Percentiles rank a stretch among this genome's conserved stretches.
Evolutionary conservation across 352 stramenopile genomes (phyloP).

Genomic region (Phytophthora pistaciae): DNA sequence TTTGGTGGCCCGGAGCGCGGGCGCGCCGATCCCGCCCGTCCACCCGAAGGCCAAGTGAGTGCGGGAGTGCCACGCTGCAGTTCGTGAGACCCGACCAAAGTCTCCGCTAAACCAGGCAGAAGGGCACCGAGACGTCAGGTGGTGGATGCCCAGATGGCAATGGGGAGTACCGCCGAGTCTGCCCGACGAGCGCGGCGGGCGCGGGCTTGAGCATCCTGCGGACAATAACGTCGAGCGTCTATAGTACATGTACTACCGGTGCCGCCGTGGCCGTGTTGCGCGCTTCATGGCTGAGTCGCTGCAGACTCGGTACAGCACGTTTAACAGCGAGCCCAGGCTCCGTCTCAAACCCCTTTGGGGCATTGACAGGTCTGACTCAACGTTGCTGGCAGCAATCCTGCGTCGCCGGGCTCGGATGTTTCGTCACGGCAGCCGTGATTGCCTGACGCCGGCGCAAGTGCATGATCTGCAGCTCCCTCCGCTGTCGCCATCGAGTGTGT

Average conservation of each 20-base stretch:
- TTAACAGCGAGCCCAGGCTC: background rate
- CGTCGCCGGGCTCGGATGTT: background rate
- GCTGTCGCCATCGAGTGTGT: constrained; percentile 1
- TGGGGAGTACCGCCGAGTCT: constrained; percentile 22
- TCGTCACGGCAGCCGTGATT: background rate
- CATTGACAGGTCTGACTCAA: background rate
- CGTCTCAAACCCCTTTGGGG: background rate
- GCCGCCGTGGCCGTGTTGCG: too few species aligned
- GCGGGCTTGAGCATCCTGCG: background rate
- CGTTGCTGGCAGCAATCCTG: background rate
- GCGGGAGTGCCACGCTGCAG: constrained; percentile 12
- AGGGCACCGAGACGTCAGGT: constrained; percentile 20
- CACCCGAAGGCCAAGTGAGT: constrained; percentile 5
- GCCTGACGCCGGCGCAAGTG: background rate
- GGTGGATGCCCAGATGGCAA: constrained; percentile 28
- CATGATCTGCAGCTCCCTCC: background rate
- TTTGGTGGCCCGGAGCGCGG: background rate
- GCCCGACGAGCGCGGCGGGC: too few species aligned
- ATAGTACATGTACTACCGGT: background rate
- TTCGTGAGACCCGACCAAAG: constrained; percentile 18
- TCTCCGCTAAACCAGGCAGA: constrained; percentile 26
- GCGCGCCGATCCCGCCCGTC: background rate
- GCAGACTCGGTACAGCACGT: background rate
- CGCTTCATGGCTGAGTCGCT: too few species aligned
- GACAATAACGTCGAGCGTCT: background rate